phyloP scores from a whole-genome alignment of 805 yeast species.

The Isabelozyma rhagii region DNA sequence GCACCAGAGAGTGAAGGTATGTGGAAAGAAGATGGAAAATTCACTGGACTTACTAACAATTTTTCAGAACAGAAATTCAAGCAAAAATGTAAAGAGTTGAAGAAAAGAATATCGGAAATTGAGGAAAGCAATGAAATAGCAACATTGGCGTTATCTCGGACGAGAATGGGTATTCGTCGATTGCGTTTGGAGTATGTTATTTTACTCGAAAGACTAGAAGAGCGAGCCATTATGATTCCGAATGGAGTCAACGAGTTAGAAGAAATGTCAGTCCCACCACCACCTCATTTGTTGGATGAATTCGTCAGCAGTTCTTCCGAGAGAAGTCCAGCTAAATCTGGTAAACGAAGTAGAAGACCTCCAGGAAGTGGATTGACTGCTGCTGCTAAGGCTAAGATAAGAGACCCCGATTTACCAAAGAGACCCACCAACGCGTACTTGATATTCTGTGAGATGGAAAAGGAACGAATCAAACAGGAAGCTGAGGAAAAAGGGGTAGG shows the following conservation, averaged over 20 bases:
- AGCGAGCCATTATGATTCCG: slow-evolving; percentile 36
- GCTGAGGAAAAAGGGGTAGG: slow-evolving; percentile 53
- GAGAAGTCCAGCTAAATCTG: slow-evolving; percentile 10
- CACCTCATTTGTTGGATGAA: slow-evolving; percentile 34
- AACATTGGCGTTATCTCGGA: slow-evolving; percentile 71
- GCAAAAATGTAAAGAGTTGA: slow-evolving; percentile 70
- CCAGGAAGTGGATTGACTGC: slow-evolving; percentile 21
- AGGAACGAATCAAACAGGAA: slow-evolving; percentile 63
- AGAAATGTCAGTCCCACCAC: slow-evolving; percentile 41
- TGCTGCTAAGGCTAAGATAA: slow-evolving; percentile 33
- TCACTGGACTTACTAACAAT: slow-evolving; percentile 3
- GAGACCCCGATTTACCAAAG: slow-evolving; percentile 85
- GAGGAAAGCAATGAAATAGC: slow-evolving; percentile 77
- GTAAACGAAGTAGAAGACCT: slow-evolving; percentile 12
- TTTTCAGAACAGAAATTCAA: slow-evolving; percentile 40
- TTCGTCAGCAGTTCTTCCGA: slow-evolving; percentile 18
- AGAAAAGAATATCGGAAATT: slow-evolving; percentile 63
- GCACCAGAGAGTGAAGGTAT: slow-evolving; percentile 42
- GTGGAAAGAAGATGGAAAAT: slow-evolving; percentile 9
- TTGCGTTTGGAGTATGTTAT: slow-evolving; percentile 80
- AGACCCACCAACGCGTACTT: slow-evolving; percentile 89
- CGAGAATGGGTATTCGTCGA: slow-evolving; percentile 72
- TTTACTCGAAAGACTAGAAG: slow-evolving; percentile 75
- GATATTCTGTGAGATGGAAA: slow-evolving; percentile 82
- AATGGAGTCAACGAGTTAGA: slow-evolving; percentile 20